A percentile compares a stretch with the other conserved stretches of the same genome.
Evolutionary conservation across 2,329 filamentous ascomycete species (phyloP).

Genomic region (Huntiella decipiens): DNA sequence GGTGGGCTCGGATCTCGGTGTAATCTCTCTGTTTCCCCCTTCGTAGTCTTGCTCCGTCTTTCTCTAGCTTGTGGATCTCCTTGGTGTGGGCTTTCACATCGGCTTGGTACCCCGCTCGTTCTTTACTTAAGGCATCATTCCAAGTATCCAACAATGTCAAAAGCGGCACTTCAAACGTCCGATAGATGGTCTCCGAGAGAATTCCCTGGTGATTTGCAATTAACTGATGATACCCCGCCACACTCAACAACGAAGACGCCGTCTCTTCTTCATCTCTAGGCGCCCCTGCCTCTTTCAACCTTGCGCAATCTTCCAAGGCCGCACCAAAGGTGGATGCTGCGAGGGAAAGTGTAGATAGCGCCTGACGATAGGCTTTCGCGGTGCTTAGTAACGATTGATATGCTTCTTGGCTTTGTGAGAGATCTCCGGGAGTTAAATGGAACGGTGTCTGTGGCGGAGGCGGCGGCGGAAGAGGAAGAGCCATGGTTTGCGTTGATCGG

Average conservation of each 20-base stretch:
- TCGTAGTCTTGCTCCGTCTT: conserved; percentile 44
- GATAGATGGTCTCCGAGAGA: conserved; percentile 48
- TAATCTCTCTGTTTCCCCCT: conserved; percentile 41
- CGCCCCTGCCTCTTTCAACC: conserved; percentile 45
- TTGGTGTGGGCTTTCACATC: conserved; percentile 33
- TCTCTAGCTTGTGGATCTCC: conserved; percentile 45
- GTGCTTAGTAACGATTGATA: conserved; percentile 42
- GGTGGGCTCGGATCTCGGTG: conserved; percentile 39
- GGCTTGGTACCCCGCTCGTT: conserved; percentile 39
- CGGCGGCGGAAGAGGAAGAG: not conserved
- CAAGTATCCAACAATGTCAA: conserved; percentile 51
- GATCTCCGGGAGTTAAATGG: conserved; percentile 33
- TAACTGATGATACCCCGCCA: conserved; percentile 46
- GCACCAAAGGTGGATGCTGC: conserved; percentile 45
- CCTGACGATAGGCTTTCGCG: conserved; percentile 44
- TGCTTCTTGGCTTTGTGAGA: conserved; percentile 40
- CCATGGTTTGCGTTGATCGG: too few species aligned
- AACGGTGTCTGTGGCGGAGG: not conserved
- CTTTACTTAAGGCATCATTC: conserved; percentile 43
- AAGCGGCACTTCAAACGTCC: conserved; percentile 47
- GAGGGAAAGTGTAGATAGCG: conserved; percentile 39
- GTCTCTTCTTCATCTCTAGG: conserved; percentile 23
- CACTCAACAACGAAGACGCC: conserved; percentile 42
- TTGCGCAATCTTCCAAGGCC: conserved; percentile 48
- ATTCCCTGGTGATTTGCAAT: conserved; percentile 54